Conservation (phyloP, 129 eudicot species). For the Logfia minima region DNA sequence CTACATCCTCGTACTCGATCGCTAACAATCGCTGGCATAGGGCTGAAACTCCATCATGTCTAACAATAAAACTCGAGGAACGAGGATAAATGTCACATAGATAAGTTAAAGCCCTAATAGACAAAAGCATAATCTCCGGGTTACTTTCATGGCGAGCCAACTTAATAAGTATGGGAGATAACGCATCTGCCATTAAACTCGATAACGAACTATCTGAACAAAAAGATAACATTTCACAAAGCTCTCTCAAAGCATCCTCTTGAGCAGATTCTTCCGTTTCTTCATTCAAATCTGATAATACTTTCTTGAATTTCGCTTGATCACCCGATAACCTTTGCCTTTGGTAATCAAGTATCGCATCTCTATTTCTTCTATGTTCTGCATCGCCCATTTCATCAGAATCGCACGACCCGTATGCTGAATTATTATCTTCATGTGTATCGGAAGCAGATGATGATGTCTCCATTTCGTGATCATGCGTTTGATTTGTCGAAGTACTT, state of each 20-base stretch:
- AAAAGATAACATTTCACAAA: slow-evolving; percentile 83
- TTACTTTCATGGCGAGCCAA: slow-evolving; percentile 68
- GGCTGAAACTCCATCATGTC: slow-evolving; percentile 68
- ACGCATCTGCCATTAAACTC: slow-evolving; percentile 56
- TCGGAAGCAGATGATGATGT: slow-evolving; percentile 84
- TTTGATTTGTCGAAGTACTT: slow-evolving; percentile 31
- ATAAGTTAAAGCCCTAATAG: slow-evolving; percentile 90
- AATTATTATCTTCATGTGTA: slow-evolving; percentile 63
- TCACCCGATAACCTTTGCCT: slow-evolving; percentile 42
- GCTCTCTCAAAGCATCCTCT: slow-evolving; percentile 74
- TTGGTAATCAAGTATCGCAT: slow-evolving; percentile 48
- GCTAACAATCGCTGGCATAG: slow-evolving; percentile 69
- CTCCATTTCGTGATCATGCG: slow-evolving; percentile 75
- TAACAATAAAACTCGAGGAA: slow-evolving; percentile 60
- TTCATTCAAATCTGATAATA: slow-evolving; percentile 52
- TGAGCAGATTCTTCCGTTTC: slow-evolving; percentile 56
- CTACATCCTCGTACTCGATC: slow-evolving; percentile 85
- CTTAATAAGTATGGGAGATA: slow-evolving; percentile 67
- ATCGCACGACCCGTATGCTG: slow-evolving; percentile 60
- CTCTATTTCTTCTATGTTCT: slow-evolving; percentile 38
- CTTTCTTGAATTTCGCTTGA: slow-evolving; percentile 54
- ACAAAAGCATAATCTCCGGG: slow-evolving; percentile 80
- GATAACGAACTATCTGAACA: slow-evolving; percentile 69
- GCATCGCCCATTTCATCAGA: slow-evolving; percentile 49
- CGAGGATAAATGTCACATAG: slow-evolving; percentile 80